phyloP scores from a whole-genome alignment of 305 asterid species.

The Stenogyne calaminthoides region DNA sequence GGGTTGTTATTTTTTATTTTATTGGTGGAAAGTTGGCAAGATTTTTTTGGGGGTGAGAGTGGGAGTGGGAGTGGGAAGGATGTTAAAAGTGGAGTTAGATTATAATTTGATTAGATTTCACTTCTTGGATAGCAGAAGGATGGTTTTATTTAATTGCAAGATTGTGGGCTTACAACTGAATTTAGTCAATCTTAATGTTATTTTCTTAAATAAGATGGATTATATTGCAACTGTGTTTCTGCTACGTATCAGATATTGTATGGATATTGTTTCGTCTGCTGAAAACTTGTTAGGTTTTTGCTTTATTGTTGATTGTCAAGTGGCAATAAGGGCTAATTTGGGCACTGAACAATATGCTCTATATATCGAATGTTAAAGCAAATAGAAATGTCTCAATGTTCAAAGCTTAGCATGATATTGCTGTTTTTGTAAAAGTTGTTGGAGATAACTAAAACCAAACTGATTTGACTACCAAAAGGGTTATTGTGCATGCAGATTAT shows the following conservation, averaged over 20 bases:
- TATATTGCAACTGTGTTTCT: neutral
- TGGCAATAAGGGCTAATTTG: neutral
- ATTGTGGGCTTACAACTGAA: constrained; percentile 8
- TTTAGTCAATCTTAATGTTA: neutral
- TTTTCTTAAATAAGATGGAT: neutral
- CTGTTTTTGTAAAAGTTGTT: neutral
- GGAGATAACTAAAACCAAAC: neutral
- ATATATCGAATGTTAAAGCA: neutral
- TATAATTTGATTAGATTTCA: neutral
- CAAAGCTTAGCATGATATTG: neutral
- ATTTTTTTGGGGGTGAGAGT: neutral
- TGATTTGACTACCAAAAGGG: neutral
- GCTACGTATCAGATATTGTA: neutral
- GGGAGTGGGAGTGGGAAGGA: neutral
- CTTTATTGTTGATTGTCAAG: neutral
- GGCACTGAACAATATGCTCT: neutral
- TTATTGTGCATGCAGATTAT: neutral
- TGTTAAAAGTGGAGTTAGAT: neutral
- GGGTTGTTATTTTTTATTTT: neutral
- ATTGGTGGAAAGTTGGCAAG: neutral
- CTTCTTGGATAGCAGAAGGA: neutral
- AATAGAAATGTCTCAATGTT: neutral
- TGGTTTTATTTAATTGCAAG: neutral
- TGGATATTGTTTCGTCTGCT: neutral
- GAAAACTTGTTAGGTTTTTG: neutral